These are phyloP conservation scores for Cladophialophora chaetospira DNA, from an alignment of 2,329 filamentous ascomycete species.

Conservation along the genomic window DNA sequence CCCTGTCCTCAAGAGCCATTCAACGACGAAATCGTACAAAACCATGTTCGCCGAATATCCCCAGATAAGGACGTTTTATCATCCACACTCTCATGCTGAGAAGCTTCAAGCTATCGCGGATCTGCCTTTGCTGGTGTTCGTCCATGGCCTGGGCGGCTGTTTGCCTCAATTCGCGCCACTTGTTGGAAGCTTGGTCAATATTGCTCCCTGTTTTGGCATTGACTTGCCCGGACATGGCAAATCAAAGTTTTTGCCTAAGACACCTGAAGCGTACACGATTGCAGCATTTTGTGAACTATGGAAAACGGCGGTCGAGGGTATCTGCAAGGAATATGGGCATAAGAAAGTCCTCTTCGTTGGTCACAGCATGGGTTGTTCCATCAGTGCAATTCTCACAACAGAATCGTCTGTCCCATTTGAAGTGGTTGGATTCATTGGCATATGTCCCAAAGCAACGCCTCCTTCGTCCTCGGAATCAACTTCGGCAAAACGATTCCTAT, in stretches of 20 bases:
- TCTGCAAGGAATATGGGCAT: constrained; percentile 26
- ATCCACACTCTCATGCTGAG: constrained; percentile 76
- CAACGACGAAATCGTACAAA: constrained; percentile 69
- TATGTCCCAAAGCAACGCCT: constrained; percentile 75
- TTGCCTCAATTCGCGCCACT: constrained; percentile 83
- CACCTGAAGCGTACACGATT: constrained; percentile 77
- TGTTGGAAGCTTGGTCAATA: constrained; percentile 76
- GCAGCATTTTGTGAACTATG: constrained; percentile 75
- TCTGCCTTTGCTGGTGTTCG: constrained; percentile 82
- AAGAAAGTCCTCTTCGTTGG: constrained; percentile 30
- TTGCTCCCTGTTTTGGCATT: constrained; percentile 81
- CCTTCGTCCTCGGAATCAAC: constrained; percentile 56
- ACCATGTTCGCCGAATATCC: constrained; percentile 71
- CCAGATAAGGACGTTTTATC: constrained; percentile 78
- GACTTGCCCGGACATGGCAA: constrained; percentile 89
- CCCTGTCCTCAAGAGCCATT: constrained; percentile 76
- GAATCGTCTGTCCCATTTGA: constrained; percentile 59
- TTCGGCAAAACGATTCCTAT: constrained; percentile 60
- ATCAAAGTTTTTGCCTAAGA: constrained; percentile 70
- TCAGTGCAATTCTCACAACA: constrained; percentile 72
- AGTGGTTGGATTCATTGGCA: constrained; percentile 74
- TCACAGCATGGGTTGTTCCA: constrained; percentile 86
- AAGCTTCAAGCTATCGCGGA: constrained; percentile 72
- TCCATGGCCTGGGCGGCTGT: constrained; percentile 92
- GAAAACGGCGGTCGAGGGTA: constrained; percentile 66